Conservation (phyloP, 1,139 yeast genomes). For the Dujonia santamariae region DNA sequence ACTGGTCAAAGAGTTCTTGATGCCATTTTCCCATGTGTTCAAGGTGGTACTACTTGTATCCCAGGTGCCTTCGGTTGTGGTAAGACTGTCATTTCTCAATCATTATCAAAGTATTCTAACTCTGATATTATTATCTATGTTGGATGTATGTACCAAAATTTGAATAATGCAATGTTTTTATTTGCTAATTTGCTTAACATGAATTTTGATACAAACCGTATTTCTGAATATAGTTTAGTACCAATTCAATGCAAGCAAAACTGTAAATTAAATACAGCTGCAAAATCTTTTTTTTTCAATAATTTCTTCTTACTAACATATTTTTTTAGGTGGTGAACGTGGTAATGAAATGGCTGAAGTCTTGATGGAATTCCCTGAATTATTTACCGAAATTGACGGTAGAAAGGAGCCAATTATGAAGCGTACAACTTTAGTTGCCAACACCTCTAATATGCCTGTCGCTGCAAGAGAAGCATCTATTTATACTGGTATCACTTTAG, state of each 20-base stretch:
- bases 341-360: constrained; percentile 99
- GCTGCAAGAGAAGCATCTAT: constrained; percentile 99
- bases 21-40: constrained; percentile 97
- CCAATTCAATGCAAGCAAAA: too few species aligned
- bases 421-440: constrained; percentile 97
- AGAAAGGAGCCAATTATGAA: constrained; percentile 98
- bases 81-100: constrained; percentile 97
- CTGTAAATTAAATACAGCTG: too few species aligned
- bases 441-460: constrained; percentile 99
- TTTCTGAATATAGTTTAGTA: too few species aligned
- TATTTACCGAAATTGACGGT: constrained; percentile 85
- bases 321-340: constrained; percentile 92
- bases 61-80: constrained; percentile 99
- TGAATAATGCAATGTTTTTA: too few species aligned
- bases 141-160: constrained; percentile 71
- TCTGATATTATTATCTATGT: constrained; percentile 94
- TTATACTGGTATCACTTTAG: constrained; percentile 96
- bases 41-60: constrained; percentile 99
- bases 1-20: constrained; percentile 99
- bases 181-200: too few species aligned
- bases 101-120: constrained; percentile 93
- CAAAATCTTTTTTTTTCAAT: constrained; percentile 1
- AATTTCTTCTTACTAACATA: constrained; percentile 14
- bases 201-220: too few species aligned
- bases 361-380: constrained; percentile 98